A percentile compares a stretch with the other conserved stretches of the same genome.
phyloP scores from a whole-genome alignment of 345 rosid genomes.

The Heritiera fomes region DNA sequence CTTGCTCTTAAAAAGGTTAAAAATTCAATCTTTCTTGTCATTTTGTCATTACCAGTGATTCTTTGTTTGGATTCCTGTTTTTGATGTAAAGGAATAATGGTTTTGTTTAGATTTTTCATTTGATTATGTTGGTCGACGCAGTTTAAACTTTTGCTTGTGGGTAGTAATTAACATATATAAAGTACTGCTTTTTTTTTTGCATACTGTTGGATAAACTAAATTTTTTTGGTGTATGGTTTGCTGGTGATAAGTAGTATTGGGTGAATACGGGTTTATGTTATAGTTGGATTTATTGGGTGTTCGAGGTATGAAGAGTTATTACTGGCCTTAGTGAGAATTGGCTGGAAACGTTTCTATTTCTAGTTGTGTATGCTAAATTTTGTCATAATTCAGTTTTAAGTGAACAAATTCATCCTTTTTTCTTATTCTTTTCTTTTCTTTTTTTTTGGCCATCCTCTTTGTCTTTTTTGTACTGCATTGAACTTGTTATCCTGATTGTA shows the following conservation, averaged over 20 bases:
- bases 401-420: not conserved
- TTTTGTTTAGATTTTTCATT: not conserved
- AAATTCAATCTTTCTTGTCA: not conserved
- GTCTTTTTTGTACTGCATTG: not conserved
- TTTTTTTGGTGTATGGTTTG: not conserved
- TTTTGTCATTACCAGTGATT: not conserved
- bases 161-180: not conserved
- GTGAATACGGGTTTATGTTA: not conserved
- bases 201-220: not conserved
- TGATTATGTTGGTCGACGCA: not conserved
- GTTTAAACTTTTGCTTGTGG: not conserved
- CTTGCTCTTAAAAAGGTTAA: constrained; percentile 86
- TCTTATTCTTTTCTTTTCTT: not conserved
- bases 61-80: not conserved
- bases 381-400: not conserved
- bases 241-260: not conserved
- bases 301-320: not conserved
- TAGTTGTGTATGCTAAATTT: not conserved
- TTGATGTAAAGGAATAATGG: not conserved
- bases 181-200: not conserved
- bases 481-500: not conserved
- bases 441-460: not conserved
- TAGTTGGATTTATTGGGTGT: not conserved
- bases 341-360: not conserved
- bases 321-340: not conserved